Base-by-base conservation (phyloP, 352 stramenopile genomes). In the Globisporangium parvum region DNA sequence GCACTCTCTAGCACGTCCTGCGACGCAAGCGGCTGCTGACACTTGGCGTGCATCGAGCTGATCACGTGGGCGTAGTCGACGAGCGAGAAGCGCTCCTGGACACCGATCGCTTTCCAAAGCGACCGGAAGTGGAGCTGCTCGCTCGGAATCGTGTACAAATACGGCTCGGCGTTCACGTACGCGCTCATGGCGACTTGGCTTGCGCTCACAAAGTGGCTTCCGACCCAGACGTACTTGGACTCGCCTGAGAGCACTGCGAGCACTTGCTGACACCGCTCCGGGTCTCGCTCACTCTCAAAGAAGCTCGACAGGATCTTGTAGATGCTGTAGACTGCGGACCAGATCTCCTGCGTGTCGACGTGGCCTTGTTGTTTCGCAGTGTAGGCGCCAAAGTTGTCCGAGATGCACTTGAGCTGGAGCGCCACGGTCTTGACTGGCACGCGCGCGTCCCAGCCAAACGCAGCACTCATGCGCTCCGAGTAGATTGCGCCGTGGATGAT, bases 111-210 rank as follows among this genome's bases (percentile, higher is more conserved):
- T 59, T 73, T 71, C 48, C 88, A 55, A 23, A 91, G 85, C 6
- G 75, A 65, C 31, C 78, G 66, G 47, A 87, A 91, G 54, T 84
- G 75, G 15, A 85, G 59, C 47, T 88, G 44, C 45, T 91, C 80
- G 59, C 64, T 83, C 8, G 77, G 75, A 56, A 88, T 58, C 4
- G 64, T 72, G 58, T 71, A 84, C 37, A 91, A 66, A 51, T 88
- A 87, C 6, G 77, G 77, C 52, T 91, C 72, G 1, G 77, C 77
- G 50, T 82, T 85, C 40, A 87, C 66, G 39, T 67, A 54, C 31
- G 69, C 67, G 12, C 62, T 70, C 26, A 75, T 65, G 20, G 75
- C 77, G 15, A 91, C 80, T 48, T 85, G 74, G 52, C 59, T 70
- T 14, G 69, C 57, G 33, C 57, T 68, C 23, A 81, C 75, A 56